Evolutionary conservation across 768 basidiomycete genomes (phyloP).

Genomic region (Erythrobasidium yunnanense): DNA sequence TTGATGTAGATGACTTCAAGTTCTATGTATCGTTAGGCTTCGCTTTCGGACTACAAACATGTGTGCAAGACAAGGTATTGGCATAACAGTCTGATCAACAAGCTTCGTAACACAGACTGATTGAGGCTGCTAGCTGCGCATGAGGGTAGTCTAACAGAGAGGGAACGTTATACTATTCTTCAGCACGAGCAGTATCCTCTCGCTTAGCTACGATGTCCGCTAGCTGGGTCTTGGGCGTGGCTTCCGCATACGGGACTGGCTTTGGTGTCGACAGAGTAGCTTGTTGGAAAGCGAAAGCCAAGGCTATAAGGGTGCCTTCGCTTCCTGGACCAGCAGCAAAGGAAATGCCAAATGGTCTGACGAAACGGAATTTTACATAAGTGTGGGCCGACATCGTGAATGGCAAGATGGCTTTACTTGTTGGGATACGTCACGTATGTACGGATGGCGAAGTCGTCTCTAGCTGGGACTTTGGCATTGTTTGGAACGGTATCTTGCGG

Average conservation of each 20-base stretch:
- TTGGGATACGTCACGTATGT: not conserved
- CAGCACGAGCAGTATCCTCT: too few relatives aligned
- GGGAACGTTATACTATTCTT: too few relatives aligned
- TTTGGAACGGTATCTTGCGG: not conserved
- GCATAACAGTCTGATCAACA: too few relatives aligned
- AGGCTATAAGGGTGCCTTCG: slow-evolving; percentile 51
- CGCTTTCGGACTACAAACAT: too few relatives aligned
- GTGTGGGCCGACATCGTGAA: too few relatives aligned
- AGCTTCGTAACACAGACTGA: too few relatives aligned
- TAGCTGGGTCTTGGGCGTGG: slow-evolving; percentile 45
- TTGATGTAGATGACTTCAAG: too few relatives aligned
- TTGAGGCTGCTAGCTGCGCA: too few relatives aligned
- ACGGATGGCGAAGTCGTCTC: not conserved
- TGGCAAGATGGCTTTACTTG: not conserved
- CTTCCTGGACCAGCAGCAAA: slow-evolving; percentile 56
- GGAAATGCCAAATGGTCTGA: slow-evolving; percentile 49
- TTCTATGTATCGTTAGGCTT: too few relatives aligned
- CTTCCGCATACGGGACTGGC: slow-evolving; percentile 36
- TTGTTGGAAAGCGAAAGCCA: slow-evolving; percentile 59
- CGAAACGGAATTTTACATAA: not conserved
- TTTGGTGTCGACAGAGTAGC: slow-evolving; percentile 44
- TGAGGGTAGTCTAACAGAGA: too few relatives aligned
- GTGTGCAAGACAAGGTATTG: too few relatives aligned
- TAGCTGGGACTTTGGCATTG: not conserved
- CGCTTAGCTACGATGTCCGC: not conserved